A percentile compares a stretch with the other conserved stretches of the same genome.
Evolutionary conservation across 345 rosid genomes (phyloP).

Genomic region (Citrus sp.): DNA sequence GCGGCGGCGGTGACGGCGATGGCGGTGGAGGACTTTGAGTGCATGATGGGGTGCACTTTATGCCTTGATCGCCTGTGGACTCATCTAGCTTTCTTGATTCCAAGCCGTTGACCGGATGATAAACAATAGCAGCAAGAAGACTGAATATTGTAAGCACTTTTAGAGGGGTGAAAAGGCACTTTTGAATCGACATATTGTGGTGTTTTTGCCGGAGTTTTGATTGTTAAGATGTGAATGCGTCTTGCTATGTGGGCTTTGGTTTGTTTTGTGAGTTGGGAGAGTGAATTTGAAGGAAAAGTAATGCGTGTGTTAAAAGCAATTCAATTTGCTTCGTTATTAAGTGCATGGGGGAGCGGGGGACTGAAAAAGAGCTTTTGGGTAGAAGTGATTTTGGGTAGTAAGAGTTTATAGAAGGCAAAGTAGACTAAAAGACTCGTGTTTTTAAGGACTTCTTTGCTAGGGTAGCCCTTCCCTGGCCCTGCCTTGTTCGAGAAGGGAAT

Average conservation of each 20-base stretch:
- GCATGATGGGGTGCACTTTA: conserved; percentile 42
- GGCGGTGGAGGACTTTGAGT: conserved; percentile 36
- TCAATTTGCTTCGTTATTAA: conserved; percentile 17
- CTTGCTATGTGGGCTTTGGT: neutral
- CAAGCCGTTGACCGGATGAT: conserved; percentile 12
- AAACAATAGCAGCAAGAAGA: neutral
- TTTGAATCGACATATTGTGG: conserved; percentile 1
- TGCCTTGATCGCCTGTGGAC: conserved; percentile 10
- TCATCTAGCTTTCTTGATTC: conserved; percentile 32
- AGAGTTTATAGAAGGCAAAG: conserved; percentile 1
- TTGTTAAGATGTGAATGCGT: neutral
- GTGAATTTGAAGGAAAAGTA: neutral
- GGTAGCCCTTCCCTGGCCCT: neutral
- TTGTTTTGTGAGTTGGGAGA: neutral
- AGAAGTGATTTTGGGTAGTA: neutral
- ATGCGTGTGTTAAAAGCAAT: neutral
- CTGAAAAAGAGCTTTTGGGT: neutral
- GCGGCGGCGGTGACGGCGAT: conserved; percentile 27
- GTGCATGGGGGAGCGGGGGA: conserved; percentile 24
- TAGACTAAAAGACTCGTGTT: conserved; percentile 21
- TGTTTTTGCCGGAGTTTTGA: neutral
- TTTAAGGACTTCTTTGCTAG: neutral
- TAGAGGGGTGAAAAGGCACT: neutral
- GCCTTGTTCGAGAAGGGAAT: conserved; percentile 20
- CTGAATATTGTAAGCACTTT: neutral